Percentiles rank a stretch among this genome's conserved stretches.
phyloP scores from a whole-genome alignment of 441 rosid genomes.

The Erodium texanum region DNA sequence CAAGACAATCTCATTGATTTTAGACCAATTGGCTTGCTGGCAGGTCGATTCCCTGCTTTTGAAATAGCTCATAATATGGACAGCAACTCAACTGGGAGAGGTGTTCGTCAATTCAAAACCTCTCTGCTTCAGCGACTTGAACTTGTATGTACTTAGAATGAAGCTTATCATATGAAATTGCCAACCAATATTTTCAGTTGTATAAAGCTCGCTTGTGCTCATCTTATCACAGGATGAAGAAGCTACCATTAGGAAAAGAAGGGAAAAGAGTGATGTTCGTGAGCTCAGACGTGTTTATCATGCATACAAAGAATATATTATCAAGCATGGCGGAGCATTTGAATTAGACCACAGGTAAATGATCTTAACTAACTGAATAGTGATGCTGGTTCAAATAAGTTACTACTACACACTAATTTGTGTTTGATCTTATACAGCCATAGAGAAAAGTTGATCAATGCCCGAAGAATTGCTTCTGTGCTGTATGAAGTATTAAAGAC shows the following conservation, averaged over 20 bases:
- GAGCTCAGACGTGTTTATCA: slow-evolving; percentile 76
- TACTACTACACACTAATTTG: slow-evolving; percentile 13
- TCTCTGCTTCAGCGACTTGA: slow-evolving; percentile 85
- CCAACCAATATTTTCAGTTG: not conserved
- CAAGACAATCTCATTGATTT: too few species aligned
- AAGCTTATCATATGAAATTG: slow-evolving; percentile 2
- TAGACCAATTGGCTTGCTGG: slow-evolving; percentile 16
- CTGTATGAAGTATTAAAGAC: slow-evolving; percentile 54
- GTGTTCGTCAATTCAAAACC: slow-evolving; percentile 90
- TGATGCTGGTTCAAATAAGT: slow-evolving; percentile 9
- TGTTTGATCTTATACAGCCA: slow-evolving; percentile 24
- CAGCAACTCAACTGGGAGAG: slow-evolving; percentile 61
- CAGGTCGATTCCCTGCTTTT: slow-evolving; percentile 89
- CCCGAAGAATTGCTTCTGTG: slow-evolving; percentile 41
- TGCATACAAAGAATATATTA: slow-evolving; percentile 48
- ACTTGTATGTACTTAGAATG: slow-evolving; percentile 33
- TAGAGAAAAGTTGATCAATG: slow-evolving; percentile 43
- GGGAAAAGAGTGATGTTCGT: slow-evolving; percentile 52
- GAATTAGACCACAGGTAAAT: slow-evolving; percentile 47
- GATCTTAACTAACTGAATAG: not conserved
- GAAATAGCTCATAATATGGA: slow-evolving; percentile 75
- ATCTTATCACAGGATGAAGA: slow-evolving; percentile 49
- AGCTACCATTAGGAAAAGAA: slow-evolving; percentile 35
- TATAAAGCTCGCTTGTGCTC: not conserved
- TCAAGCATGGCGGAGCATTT: slow-evolving; percentile 37